Base-by-base conservation (phyloP, 2,329 filamentous ascomycete genomes). In the Fusarium ambrosium region DNA sequence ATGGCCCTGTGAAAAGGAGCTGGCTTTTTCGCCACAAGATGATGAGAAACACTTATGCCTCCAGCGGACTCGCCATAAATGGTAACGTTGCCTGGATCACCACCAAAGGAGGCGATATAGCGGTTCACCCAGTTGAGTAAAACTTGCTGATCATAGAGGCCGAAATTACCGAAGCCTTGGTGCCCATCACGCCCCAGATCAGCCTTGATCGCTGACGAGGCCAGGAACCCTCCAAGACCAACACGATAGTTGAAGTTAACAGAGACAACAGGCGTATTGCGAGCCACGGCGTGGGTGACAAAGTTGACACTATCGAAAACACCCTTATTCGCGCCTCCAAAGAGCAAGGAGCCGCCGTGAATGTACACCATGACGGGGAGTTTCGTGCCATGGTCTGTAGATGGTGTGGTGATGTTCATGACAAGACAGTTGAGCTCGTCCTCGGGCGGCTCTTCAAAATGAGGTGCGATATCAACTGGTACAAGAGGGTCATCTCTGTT, bases 351-450 rank as follows among this genome's bases (percentile, higher is more conserved):
- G 6, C 72, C 70, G 0, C 72, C 72, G 4, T 73, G 70, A 16
- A 74, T 71, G 16, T 68, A 74, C 0, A 74, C 70, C 70, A 73
- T 73, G 2, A 71, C 64, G 0, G 72, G 72, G 5, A 64, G 11
- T 13, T 51, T 62, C 1, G n/a, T 14, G 5, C 16, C 22, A 13
- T 43, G 16, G 2, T 68, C 18, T 4, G 18, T 4, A 0, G n/a
- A 29, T 1, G 71, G 71, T 2, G 56, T 55, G 6, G 68, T 69
- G 22, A 73, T 63, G 29, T 74, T 73, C 64, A 73, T 59, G 13
- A 69, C 62, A 0, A 73, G 71, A 14, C 72, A 74, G 14, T 71
- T 58, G 10, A 73, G 39, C 20, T 73, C 71, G 48, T 71, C 71
- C 34, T 73, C 68, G 2, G 14, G 5, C 2, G 72, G 72, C 13